phyloP scores from a whole-genome alignment of 225 moss, liverwort and hornwort genomes.

The Bryum argenteum region DNA sequence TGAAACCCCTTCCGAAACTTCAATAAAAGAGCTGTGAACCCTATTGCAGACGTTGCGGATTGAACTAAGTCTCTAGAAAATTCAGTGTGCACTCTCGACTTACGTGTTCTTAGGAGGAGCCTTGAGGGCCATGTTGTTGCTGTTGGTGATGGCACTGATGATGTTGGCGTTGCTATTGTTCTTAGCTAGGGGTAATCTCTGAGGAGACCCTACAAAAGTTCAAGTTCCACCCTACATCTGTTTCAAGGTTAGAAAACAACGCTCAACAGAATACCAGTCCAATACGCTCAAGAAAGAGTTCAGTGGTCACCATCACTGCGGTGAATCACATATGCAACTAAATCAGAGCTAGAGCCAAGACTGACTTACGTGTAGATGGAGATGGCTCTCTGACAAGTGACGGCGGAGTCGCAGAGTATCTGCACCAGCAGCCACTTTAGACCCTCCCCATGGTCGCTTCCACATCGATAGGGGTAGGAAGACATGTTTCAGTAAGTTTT shows the following conservation, averaged over 20 bases:
- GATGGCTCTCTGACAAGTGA: conserved; percentile 22
- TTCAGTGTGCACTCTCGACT: conserved; percentile 10
- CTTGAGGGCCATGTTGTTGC: conserved; percentile 41
- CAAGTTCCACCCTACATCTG: conserved; percentile 47
- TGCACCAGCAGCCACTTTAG: conserved; percentile 27
- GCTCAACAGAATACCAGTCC: neutral
- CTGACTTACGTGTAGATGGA: conserved; percentile 32
- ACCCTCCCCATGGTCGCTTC: neutral
- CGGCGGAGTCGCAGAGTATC: conserved; percentile 37
- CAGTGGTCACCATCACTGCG: neutral
- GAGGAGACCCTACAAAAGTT: conserved; percentile 45
- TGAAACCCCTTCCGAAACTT: neutral
- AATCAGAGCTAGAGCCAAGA: conserved; percentile 5
- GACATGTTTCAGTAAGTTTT: too few species aligned
- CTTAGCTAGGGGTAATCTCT: conserved; percentile 29
- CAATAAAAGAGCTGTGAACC: conserved; percentile 13
- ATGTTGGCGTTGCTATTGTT: conserved; percentile 13
- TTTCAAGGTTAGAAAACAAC: conserved; percentile 40
- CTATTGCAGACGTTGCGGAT: conserved; percentile 11
- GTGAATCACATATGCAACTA: neutral
- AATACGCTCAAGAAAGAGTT: conserved; percentile 1
- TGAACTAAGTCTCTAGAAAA: conserved; percentile 5
- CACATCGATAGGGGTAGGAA: too few species aligned
- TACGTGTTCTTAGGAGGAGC: conserved; percentile 50
- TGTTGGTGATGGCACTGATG: neutral